phyloP scores from a whole-genome alignment of 805 yeast species.

The Grigorovia transvaalensis region DNA sequence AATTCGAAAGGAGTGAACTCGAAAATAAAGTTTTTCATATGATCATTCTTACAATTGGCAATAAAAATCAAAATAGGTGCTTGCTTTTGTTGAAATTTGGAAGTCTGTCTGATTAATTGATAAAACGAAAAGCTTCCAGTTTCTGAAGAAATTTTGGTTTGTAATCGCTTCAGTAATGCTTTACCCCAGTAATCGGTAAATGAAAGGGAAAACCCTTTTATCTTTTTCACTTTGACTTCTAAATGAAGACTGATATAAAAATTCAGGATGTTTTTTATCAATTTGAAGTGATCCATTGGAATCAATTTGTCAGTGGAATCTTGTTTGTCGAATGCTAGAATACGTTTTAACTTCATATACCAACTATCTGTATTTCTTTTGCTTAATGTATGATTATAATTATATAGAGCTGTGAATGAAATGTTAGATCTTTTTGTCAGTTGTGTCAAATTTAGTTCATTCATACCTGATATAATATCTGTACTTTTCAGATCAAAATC shows the following conservation, averaged over 20 bases:
- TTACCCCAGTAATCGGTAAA: constrained; percentile 64
- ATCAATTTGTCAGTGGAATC: not conserved
- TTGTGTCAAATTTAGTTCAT: not conserved
- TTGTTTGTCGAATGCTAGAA: constrained; percentile 9
- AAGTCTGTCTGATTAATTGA: constrained; percentile 13
- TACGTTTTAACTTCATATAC: constrained; percentile 8
- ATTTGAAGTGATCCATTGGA: constrained; percentile 2
- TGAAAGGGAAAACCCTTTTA: constrained; percentile 44
- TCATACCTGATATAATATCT: constrained; percentile 15
- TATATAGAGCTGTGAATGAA: not conserved
- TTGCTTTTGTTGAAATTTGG: constrained; percentile 29
- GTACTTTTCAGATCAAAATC: constrained; percentile 34
- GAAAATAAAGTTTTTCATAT: constrained; percentile 30
- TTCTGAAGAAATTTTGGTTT: constrained; percentile 19
- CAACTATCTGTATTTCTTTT: constrained; percentile 11
- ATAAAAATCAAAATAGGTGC: constrained; percentile 43
- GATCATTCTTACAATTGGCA: constrained; percentile 34
- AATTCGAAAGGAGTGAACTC: constrained; percentile 59
- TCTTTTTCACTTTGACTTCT: constrained; percentile 43
- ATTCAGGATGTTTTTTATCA: constrained; percentile 29
- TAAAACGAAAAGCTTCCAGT: constrained; percentile 29
- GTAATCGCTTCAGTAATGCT: constrained; percentile 37
- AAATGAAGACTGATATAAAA: constrained; percentile 45
- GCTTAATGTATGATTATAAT: not conserved
- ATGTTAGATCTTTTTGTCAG: not conserved